Evolutionary conservation across 306 rosid species (phyloP), one percentile per base, ranked within the genome.

Genomic region (Inga oerstediana): DNA sequence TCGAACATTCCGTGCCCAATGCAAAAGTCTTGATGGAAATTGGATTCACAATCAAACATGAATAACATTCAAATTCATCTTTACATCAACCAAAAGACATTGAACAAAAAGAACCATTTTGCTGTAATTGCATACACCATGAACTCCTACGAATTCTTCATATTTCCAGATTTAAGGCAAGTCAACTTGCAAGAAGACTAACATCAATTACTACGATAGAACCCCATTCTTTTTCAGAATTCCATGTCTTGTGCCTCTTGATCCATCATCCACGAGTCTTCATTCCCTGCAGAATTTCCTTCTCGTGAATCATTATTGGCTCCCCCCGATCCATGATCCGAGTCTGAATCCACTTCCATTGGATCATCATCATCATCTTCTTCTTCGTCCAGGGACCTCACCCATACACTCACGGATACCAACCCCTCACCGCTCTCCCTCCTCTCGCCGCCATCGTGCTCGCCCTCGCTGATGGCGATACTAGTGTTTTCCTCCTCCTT

Each of bases 381-480:
- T 0, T 72, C 73, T 5, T n/a, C 52, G 19, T 41, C 56, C 6
- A 30, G 13, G 8, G 70, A 39, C n/a, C 80, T 68, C 24, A 56
- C 56, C 81, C 84, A 84, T 7, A 84, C 13, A 45, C 82, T 52
- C 15, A 67, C 84, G 7, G 82, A 77, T 5, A 80, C 43, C 52
- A n/a, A 52, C 32, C 75, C 76, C 15, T 68, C 79, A 17, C 62
- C 68, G 49, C n/a, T 34, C 74, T 44, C 83, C 15, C 69, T 76
- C 69, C 69, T 56, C 51, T 58, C 79, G 7, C 49, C 49, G 3
- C 49, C 79, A 4, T 32, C 64, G 34, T 49, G 41, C 41, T 74
- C 79, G 19, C 17, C 72, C 58, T 35, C 79, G 10, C 35, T 76
- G 9, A 8, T 64, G 70, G 19, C 32, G 16, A 27, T 58, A 3